Base-by-base conservation (phyloP, 2,329 filamentous ascomycete genomes). In the Stachybotrys chartarum region DNA sequence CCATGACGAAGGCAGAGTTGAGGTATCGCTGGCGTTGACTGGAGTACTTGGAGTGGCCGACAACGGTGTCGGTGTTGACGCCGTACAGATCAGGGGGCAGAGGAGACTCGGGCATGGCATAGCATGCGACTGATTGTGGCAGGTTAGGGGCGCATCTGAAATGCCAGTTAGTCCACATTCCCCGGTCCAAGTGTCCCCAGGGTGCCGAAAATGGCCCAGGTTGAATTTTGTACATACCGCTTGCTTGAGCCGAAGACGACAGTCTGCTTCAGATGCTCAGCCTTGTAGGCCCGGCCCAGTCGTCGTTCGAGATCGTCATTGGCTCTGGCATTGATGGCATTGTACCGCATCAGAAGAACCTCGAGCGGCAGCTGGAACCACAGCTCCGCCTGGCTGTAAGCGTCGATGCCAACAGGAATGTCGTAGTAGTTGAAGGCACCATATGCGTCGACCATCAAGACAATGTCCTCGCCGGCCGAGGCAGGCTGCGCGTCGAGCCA, bases 281-380 rank as follows among this genome's bases (percentile, higher is more conserved):
- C 30, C 17, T 50, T 24, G 35, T 55, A 62, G 7, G 65, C 65
- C 16, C 58, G 57, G 31, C 66, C 65, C 59, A 67, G 59, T 50
- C 61, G 58, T 1, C 60, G 59, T 5, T 55, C 57, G 2, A 67
- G 56, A 0, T 64, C 59, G 18, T 58, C 55, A 55, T 62, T 61
- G 14, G 64, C 65, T 16, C 61, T 55, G 8, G 57, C 59, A 32
- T 62, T 47, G n/a, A 66, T 56, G 39, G 57, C 59, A 14, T 63
- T 47, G 55, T 66, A 68, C 6, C 66, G 64, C 11, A 57, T 54
- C 7, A 68, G 32, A 6, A 68, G 59, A 5, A 60, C 57, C 30
- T 67, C 63, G 31, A 58, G 31, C 1, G 67, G 67, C 1, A 70
- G 61, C 58, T 70, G 68, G 42, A 70, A 70, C 68, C 68, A 70